phyloP scores from a whole-genome alignment of 139 green algal species.

The Picochlorum sp. region DNA sequence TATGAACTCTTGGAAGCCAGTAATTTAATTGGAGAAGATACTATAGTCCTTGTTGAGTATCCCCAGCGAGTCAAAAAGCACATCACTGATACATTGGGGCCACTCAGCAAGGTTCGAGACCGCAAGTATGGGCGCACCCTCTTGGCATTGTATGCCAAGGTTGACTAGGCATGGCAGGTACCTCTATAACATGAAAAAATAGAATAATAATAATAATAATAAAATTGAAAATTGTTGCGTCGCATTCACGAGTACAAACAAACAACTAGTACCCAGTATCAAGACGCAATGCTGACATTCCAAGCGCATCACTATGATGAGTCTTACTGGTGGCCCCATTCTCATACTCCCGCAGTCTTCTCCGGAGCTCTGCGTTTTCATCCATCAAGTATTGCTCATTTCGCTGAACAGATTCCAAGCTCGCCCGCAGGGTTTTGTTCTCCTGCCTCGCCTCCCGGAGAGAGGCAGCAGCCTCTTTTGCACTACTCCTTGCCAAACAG shows the following conservation, averaged over 20 bases:
- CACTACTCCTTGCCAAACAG: slow-evolving; percentile 30
- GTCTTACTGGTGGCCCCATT: too few relatives aligned
- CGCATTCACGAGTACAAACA: background rate
- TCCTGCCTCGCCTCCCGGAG: background rate
- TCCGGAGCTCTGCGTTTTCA: too few relatives aligned
- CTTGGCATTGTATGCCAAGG: slow-evolving; percentile 65
- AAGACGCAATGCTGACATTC: background rate
- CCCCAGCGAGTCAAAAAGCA: slow-evolving; percentile 50
- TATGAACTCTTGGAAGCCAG: slow-evolving; percentile 62
- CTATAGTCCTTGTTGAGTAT: slow-evolving; percentile 80
- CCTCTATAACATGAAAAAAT: too few relatives aligned
- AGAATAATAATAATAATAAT: background rate
- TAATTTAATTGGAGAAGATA: slow-evolving; percentile 54
- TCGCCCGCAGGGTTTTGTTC: background rate
- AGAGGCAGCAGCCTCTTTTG: slow-evolving; percentile 22
- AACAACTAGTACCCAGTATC: background rate
- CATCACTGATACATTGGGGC: slow-evolving; percentile 39
- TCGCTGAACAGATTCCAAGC: too few relatives aligned
- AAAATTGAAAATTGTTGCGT: background rate
- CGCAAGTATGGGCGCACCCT: slow-evolving; percentile 76
- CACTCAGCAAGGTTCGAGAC: slow-evolving; percentile 58
- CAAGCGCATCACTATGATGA: too few relatives aligned
- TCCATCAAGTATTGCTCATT: too few relatives aligned
- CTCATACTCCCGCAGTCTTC: too few relatives aligned
- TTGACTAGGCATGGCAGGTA: background rate